Conservation (phyloP, 495 filamentous ascomycete species). For the Pyrenula massariospora region DNA sequence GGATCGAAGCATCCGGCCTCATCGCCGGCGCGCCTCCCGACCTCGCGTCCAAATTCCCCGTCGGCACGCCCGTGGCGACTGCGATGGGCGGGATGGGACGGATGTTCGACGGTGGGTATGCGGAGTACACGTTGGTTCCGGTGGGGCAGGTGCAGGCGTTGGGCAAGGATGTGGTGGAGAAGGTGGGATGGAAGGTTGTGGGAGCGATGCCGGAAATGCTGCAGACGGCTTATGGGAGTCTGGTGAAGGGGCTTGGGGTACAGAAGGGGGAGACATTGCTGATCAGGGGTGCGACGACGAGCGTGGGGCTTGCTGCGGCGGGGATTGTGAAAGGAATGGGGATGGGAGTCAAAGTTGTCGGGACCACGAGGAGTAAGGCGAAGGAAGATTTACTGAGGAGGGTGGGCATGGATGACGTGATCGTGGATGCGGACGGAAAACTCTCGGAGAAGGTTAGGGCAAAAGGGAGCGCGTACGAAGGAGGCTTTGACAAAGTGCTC, state of each 20-base stretch:
- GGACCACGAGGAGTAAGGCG: constrained; percentile 26
- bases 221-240: constrained; percentile 39
- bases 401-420: constrained; percentile 25
- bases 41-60: constrained; percentile 16
- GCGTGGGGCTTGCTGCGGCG: constrained; percentile 34
- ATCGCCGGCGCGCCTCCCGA: constrained; percentile 25
- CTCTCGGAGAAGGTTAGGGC: constrained; percentile 23
- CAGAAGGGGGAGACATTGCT: constrained; percentile 30
- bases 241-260: constrained; percentile 25
- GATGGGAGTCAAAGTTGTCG: constrained; percentile 19
- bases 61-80: constrained; percentile 33
- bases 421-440: constrained; percentile 24
- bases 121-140: constrained; percentile 38
- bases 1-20: constrained; percentile 39
- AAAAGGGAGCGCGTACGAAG: constrained; percentile 10
- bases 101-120: constrained; percentile 40
- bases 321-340: constrained; percentile 28
- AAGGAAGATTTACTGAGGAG: constrained; percentile 24
- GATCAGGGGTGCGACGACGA: constrained; percentile 38
- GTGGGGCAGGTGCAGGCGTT: constrained; percentile 24
- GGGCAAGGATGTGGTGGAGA: constrained; percentile 8
- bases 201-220: constrained; percentile 44
- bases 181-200: constrained; percentile 28
- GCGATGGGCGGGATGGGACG: constrained; percentile 42
- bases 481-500: constrained; percentile 32